Percentiles rank a stretch among this genome's conserved stretches.
phyloP scores from a whole-genome alignment of 306 rosid genomes.

The Abrus precatorius region DNA sequence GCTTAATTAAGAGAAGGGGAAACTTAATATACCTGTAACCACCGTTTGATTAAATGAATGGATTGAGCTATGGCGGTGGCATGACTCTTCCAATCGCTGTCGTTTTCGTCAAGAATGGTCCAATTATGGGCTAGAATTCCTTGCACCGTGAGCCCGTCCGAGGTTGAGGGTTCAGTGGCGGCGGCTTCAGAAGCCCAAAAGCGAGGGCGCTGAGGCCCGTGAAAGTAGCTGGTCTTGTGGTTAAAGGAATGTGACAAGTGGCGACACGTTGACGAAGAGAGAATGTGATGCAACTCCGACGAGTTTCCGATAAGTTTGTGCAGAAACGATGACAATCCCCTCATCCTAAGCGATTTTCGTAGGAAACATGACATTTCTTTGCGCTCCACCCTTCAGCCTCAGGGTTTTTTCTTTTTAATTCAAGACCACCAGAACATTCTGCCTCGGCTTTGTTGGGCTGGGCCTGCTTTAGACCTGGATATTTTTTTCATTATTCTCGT shows the following conservation, averaged over 20 bases:
- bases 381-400: too few species aligned
- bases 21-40: constrained; percentile 65
- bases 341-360: constrained; percentile 50
- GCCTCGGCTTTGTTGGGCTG: too few species aligned
- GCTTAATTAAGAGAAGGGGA: constrained; percentile 2
- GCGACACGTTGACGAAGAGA: constrained; percentile 40
- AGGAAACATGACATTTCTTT: constrained; percentile 20
- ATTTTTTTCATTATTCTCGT: too few species aligned
- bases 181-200: constrained; percentile 59
- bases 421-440: too few species aligned
- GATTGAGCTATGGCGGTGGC: constrained; percentile 90
- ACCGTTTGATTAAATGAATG: constrained; percentile 80
- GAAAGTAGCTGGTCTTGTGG: not conserved
- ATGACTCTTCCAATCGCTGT: constrained; percentile 92
- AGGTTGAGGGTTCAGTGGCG: constrained; percentile 65
- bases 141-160: constrained; percentile 82
- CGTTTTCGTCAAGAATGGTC: constrained; percentile 71
- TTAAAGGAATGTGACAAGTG: constrained; percentile 42
- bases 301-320: constrained; percentile 16
- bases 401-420: too few species aligned
- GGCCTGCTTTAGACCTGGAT: too few species aligned
- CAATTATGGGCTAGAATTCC: constrained; percentile 71
- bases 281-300: constrained; percentile 36
- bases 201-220: constrained; percentile 46
- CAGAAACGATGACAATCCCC: constrained; percentile 42